Evolutionary conservation across 2,329 filamentous ascomycete species (phyloP).

Genomic region (Trichophyton benhamiae): DNA sequence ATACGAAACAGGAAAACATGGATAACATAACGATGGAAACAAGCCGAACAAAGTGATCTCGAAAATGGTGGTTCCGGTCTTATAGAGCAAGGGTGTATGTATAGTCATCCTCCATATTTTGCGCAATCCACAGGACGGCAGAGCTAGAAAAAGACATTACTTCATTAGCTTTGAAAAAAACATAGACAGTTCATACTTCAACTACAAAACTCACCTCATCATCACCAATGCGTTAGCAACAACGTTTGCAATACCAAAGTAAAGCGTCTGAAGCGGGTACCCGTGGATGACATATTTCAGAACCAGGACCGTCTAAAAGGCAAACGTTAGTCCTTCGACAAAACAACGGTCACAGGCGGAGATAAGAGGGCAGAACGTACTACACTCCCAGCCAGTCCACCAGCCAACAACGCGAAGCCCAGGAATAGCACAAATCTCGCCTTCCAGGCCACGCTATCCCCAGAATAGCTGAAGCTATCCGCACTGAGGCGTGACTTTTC

Average conservation of each 20-base stretch:
- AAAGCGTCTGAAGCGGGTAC: conserved; percentile 49
- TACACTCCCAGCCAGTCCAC: conserved; percentile 54
- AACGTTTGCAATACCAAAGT: conserved; percentile 56
- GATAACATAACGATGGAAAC: not conserved
- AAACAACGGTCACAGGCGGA: not conserved
- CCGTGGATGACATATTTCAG: conserved; percentile 53
- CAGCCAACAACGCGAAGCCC: conserved; percentile 57
- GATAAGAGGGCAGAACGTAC: conserved; percentile 25
- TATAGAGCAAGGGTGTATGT: conserved; percentile 56
- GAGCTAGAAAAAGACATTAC: conserved; percentile 34
- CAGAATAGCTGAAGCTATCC: conserved; percentile 53
- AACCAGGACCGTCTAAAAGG: conserved; percentile 46
- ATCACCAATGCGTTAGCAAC: conserved; percentile 54
- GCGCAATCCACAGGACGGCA: conserved; percentile 54
- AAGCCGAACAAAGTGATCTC: not conserved
- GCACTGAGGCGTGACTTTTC: conserved; percentile 54
- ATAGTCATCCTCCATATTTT: conserved; percentile 63
- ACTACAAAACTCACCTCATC: conserved; percentile 44
- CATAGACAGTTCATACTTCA: not conserved
- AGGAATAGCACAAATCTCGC: conserved; percentile 56
- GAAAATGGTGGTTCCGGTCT: conserved; percentile 5
- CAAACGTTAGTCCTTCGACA: not conserved
- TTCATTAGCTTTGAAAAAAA: not conserved
- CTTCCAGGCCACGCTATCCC: conserved; percentile 58
- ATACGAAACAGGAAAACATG: not conserved